These are phyloP conservation scores for Fraxinus angustifolia DNA, from an alignment of 305 asterid genomes.

Conservation along the genomic window DNA sequence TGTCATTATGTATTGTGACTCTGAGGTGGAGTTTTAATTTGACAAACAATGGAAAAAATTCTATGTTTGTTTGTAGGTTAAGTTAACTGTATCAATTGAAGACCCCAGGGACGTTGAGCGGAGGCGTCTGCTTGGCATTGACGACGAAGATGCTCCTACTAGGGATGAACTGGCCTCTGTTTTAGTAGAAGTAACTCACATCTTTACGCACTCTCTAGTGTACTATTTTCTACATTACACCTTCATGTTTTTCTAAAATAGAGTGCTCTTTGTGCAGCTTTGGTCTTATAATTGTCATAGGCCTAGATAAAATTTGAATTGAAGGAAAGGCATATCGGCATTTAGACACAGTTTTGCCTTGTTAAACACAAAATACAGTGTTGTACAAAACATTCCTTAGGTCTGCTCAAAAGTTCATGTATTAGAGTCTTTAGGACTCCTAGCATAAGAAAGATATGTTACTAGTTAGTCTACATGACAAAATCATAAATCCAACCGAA, in stretches of 20 bases:
- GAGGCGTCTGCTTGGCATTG: constrained; percentile 86
- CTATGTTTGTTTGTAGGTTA: constrained; percentile 44
- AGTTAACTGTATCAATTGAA: constrained; percentile 78
- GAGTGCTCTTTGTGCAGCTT: neutral
- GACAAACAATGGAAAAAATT: neutral
- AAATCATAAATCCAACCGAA: neutral
- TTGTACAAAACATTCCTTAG: neutral
- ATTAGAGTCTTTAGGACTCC: neutral
- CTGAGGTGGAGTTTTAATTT: neutral
- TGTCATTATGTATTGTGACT: neutral
- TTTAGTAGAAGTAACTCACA: constrained; percentile 63
- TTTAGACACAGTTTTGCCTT: neutral
- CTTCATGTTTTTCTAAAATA: neutral
- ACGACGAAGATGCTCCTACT: constrained; percentile 83
- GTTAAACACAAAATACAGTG: neutral
- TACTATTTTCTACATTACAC: neutral
- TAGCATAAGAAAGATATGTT: neutral
- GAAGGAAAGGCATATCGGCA: neutral
- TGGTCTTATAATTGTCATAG: neutral
- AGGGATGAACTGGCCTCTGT: constrained; percentile 81
- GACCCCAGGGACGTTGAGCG: constrained; percentile 96
- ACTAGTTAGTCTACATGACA: neutral
- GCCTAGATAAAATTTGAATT: neutral
- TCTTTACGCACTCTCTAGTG: neutral
- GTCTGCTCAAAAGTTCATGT: neutral